A percentile compares a stretch with the other conserved stretches of the same genome.
Conservation (phyloP, 2,329 filamentous ascomycete species). For the Fusarium oxysporum region DNA sequence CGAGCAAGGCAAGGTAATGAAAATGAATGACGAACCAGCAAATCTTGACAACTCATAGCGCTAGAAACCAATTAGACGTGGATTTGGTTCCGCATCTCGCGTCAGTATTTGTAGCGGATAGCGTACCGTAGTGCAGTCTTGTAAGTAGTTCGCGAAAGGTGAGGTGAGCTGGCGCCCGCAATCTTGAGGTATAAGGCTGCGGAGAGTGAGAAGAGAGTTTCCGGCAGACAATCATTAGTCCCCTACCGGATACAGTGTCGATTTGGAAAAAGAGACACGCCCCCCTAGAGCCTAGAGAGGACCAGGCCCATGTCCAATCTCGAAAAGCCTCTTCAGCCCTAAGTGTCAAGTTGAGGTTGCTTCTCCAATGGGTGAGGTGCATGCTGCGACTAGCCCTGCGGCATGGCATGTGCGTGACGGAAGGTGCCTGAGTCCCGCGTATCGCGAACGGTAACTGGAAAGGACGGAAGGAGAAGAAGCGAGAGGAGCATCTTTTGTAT, state of each 20-base stretch:
- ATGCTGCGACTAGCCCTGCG: conserved; percentile 40
- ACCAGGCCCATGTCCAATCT: conserved; percentile 4
- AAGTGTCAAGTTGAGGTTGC: conserved; percentile 30
- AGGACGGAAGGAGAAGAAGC: conserved; percentile 31
- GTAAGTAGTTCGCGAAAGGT: not conserved
- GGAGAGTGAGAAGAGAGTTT: conserved; percentile 5
- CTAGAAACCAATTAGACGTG: conserved; percentile 4
- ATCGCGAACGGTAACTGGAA: conserved; percentile 38
- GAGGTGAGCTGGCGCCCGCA: conserved; percentile 14
- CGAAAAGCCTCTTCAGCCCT: conserved; percentile 33
- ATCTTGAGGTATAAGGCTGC: conserved; percentile 18
- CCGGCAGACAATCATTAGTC: not conserved
- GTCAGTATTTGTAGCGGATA: conserved; percentile 20
- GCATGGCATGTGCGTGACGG: conserved; percentile 31
- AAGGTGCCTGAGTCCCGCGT: conserved; percentile 35
- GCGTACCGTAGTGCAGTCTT: not conserved
- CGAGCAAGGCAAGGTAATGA: not conserved
- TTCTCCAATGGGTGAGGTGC: conserved; percentile 39
- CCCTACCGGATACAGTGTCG: conserved; percentile 20
- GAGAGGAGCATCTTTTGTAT: conserved; percentile 1
- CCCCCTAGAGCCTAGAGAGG: not conserved
- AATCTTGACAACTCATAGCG: conserved; percentile 21
- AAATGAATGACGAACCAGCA: conserved; percentile 9
- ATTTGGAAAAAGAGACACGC: not conserved
- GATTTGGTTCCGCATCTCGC: conserved; percentile 16